Percentiles rank a stretch among this genome's conserved stretches.
phyloP scores from a whole-genome alignment of 148 eudicot genomes.

The Nyssa sinensis region DNA sequence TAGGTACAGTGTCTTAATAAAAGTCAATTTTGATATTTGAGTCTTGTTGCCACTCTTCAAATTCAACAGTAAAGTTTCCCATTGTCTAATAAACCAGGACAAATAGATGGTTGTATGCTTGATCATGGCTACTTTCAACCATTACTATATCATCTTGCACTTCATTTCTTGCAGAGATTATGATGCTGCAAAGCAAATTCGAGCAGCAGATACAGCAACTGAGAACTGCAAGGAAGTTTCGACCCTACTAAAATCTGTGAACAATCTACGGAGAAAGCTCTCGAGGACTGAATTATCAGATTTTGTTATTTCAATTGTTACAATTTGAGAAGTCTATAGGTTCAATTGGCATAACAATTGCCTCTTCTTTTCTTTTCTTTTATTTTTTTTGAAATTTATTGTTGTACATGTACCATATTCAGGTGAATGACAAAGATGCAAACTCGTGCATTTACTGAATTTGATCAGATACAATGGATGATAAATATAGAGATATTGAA shows the following conservation, averaged over 20 bases:
- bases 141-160: neutral
- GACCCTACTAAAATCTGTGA: too few relatives aligned
- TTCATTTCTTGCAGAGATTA: slow-evolving; percentile 53
- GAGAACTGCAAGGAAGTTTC: slow-evolving; percentile 86
- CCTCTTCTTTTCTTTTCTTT: neutral
- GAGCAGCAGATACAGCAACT: slow-evolving; percentile 83
- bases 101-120: neutral
- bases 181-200: slow-evolving; percentile 83
- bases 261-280: too few relatives aligned
- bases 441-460: too few relatives aligned
- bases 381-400: neutral
- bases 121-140: neutral
- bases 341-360: neutral
- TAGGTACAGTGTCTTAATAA: too few relatives aligned
- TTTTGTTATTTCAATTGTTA: neutral
- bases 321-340: neutral
- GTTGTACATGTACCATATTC: neutral
- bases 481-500: too few relatives aligned
- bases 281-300: neutral
- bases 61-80: too few relatives aligned
- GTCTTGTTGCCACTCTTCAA: too few relatives aligned
- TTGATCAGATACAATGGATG: too few relatives aligned
- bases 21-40: too few relatives aligned
- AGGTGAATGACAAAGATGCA: too few relatives aligned
- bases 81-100: neutral